A percentile compares a stretch with the other conserved stretches of the same genome.
phyloP scores from a whole-genome alignment of 805 yeast genomes.

The Zygosaccharomyces siamensis region DNA sequence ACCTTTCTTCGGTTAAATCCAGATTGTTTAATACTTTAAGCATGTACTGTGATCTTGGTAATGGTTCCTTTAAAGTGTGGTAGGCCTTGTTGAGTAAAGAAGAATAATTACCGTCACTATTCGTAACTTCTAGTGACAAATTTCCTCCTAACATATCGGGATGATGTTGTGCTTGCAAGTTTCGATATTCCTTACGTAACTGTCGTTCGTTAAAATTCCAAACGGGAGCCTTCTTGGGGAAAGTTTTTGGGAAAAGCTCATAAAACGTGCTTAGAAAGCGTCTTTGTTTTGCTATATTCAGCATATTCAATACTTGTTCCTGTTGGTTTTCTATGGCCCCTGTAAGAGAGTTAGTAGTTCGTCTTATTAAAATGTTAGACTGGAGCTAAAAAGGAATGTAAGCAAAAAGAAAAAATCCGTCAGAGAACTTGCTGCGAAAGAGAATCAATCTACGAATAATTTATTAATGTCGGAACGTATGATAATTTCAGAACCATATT shows the following conservation, averaged over 20 bases:
- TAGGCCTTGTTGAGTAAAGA: conserved; percentile 74
- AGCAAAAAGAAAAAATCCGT: background rate
- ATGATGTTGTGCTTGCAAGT: conserved; percentile 67
- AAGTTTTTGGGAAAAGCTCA: conserved; percentile 68
- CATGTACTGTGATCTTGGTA: conserved; percentile 62
- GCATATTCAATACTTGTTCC: conserved; percentile 1
- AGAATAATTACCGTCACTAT: conserved; percentile 29
- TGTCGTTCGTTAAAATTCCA: conserved; percentile 52
- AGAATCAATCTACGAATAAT: background rate
- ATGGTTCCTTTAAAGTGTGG: conserved; percentile 62
- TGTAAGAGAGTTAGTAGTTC: background rate
- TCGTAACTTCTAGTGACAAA: conserved; percentile 14
- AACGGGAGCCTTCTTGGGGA: conserved; percentile 63
- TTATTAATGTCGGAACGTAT: conserved; percentile 22
- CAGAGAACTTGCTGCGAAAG: background rate
- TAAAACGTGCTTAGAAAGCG: conserved; percentile 42
- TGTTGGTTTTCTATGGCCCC: background rate
- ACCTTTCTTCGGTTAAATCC: conserved; percentile 59
- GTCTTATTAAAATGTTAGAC: background rate
- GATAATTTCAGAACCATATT: conserved; percentile 43
- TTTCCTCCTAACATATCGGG: conserved; percentile 56
- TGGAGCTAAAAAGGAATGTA: background rate
- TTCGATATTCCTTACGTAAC: conserved; percentile 70
- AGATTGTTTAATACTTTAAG: conserved; percentile 41
- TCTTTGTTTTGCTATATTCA: conserved; percentile 7